These are phyloP conservation scores for Phytophthora cryptogea DNA, from an alignment of 352 stramenopile genomes.

Conservation along the genomic window DNA sequence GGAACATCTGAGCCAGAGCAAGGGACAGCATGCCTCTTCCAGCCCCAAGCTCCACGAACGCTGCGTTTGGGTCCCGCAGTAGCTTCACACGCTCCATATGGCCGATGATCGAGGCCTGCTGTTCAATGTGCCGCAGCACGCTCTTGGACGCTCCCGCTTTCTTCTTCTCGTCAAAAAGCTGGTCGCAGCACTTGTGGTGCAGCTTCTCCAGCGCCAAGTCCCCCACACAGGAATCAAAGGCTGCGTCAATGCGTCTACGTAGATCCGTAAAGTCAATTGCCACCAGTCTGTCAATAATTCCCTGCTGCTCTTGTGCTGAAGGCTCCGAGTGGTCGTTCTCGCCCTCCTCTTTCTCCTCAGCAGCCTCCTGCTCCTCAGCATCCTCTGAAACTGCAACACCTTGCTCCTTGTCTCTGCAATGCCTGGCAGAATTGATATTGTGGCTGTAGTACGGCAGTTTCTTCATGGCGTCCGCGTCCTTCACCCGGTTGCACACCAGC, in stretches of 20 bases:
- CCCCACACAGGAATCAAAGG: slow-evolving; percentile 60
- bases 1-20: slow-evolving; percentile 69
- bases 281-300: slow-evolving; percentile 75
- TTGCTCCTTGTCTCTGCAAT: slow-evolving; percentile 23
- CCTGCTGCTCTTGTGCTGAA: slow-evolving; percentile 52
- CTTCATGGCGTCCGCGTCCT: slow-evolving; percentile 62
- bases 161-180: slow-evolving; percentile 68
- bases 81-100: slow-evolving; percentile 70
- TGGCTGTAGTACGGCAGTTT: slow-evolving; percentile 70
- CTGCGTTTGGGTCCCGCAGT: slow-evolving; percentile 43
- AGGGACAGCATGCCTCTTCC: slow-evolving; percentile 81
- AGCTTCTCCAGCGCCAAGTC: slow-evolving; percentile 68
- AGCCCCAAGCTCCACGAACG: slow-evolving; percentile 77
- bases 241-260: slow-evolving; percentile 46
- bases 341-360: slow-evolving; percentile 2
- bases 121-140: slow-evolving; percentile 78
- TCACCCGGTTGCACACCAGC: slow-evolving; percentile 78
- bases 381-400: background rate
- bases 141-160: slow-evolving; percentile 58
- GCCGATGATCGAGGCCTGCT: slow-evolving; percentile 82
- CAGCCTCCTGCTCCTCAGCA: slow-evolving; percentile 4
- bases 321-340: slow-evolving; percentile 42
- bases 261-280: slow-evolving; percentile 65
- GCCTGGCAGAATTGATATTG: slow-evolving; percentile 80
- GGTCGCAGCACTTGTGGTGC: slow-evolving; percentile 64